Base-by-base conservation (phyloP, 805 yeast species). In the Wickerhamiella azyma region DNA sequence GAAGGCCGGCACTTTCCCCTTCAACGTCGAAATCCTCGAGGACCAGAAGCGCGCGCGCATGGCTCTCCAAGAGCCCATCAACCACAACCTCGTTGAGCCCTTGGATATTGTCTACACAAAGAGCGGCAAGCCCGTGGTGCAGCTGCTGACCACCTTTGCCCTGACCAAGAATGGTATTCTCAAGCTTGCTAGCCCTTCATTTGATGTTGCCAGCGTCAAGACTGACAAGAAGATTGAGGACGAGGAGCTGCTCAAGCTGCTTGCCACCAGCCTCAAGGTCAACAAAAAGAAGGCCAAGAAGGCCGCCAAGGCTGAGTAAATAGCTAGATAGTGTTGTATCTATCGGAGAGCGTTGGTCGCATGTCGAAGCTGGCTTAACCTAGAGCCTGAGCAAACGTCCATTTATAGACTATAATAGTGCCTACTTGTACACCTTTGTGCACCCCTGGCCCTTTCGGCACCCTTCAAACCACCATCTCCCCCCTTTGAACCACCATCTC, bases 121-220 rank as follows among this genome's bases (percentile, higher is more conserved):
- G 66, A 76, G 77, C 52, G 79, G 76, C 49, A 79, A 76, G 61
- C 66, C 59, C 48, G 72, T 82, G 54, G 84, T 82, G 28, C 85
- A 81, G 67, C 77, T 67, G 61, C 81, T 77, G 67, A 75, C 85
- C 54, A 82, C 89, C 41, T 74, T 81, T 57, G 86, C 81, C 30
- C 62, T 82, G 56, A 81, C 86, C 60, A 77, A 77, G 65, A 75
- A 75, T 55, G 89, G 89, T 43, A 66, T 77, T 55, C 75, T 79
- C 54, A 77, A 74, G 66, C 70, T 76, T 56, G 74, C 86, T 41
- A 59, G 71, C 16, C 75, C 84, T 16, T 59, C 61, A n/a, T 68
- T 67, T 29, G 61, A 69, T 47, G 74, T 79, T 51, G 68, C 74
- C 49, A 61, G 67, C 48, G 68, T 78, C 64, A 68, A 73, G 58